Percentiles rank a stretch among this genome's conserved stretches.
phyloP scores from a whole-genome alignment of 805 yeast genomes.

The Kuraishia piskuri region DNA sequence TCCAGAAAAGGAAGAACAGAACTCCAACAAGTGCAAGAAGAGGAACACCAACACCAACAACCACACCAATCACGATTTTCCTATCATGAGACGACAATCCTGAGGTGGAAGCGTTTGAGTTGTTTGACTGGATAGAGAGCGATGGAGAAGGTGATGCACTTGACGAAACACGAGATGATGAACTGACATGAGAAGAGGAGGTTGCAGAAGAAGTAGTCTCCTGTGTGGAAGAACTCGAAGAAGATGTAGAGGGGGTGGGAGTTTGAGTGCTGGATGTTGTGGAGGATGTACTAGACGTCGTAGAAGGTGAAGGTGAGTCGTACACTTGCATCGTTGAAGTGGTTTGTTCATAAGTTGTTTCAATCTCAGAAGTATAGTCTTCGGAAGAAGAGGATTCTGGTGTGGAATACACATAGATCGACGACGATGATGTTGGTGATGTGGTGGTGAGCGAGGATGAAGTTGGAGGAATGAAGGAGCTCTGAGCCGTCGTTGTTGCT shows the following conservation, averaged over 20 bases:
- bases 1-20: constrained; percentile 4
- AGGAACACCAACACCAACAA: constrained; percentile 67
- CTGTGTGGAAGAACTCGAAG: constrained; percentile 2
- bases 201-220: constrained; percentile 4
- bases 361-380: not conserved
- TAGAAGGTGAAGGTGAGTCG: constrained; percentile 2
- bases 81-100: constrained; percentile 43
- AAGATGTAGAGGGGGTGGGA: constrained; percentile 1
- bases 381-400: constrained; percentile 5
- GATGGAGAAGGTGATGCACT: constrained; percentile 21
- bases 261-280: constrained; percentile 1
- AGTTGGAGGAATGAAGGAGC: not conserved
- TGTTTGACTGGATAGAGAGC: constrained; percentile 12
- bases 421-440: constrained; percentile 4
- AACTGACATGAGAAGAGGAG: not conserved
- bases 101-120: constrained; percentile 9
- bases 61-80: constrained; percentile 57
- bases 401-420: constrained; percentile 4
- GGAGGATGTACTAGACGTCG: constrained; percentile 5
- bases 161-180: constrained; percentile 4
- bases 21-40: constrained; percentile 32
- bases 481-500: not conserved
- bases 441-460: not conserved
- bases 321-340: not conserved
- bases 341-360: constrained; percentile 4